Percentiles rank a stretch among this genome's conserved stretches.
These are phyloP conservation scores for Plasmodium chabaudi DNA, from an alignment of 169 alveolate genomes.

Conservation along the genomic window DNA sequence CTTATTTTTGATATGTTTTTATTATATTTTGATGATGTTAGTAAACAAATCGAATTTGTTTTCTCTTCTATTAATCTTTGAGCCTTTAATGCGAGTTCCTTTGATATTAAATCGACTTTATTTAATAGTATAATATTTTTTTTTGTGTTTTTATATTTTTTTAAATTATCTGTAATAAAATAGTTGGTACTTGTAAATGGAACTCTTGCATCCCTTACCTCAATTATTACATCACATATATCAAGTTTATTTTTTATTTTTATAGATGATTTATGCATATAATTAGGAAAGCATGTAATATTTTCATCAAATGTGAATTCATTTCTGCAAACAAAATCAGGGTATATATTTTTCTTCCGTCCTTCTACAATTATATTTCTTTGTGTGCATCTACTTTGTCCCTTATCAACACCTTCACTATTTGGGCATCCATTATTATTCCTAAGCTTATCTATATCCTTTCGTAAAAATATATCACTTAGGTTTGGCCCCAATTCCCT, in stretches of 20 bases:
- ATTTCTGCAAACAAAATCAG: constrained; percentile 48
- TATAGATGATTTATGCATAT: constrained; percentile 74
- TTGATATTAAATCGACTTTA: constrained; percentile 79
- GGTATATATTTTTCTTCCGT: constrained; percentile 13
- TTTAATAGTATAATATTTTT: constrained; percentile 77
- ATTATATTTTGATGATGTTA: constrained; percentile 68
- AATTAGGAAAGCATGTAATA: constrained; percentile 73
- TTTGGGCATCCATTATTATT: background rate
- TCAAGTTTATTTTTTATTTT: constrained; percentile 63
- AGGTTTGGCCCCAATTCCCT: constrained; percentile 59
- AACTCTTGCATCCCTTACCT: constrained; percentile 81
- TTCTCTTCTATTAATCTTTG: constrained; percentile 54
- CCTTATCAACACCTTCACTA: background rate
- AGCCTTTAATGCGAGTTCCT: constrained; percentile 49
- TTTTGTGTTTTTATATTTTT: constrained; percentile 6
- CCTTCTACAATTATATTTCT: background rate
- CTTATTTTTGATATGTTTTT: constrained; percentile 64
- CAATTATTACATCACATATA: constrained; percentile 61
- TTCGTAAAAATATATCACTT: constrained; percentile 54
- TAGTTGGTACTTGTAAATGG: constrained; percentile 79
- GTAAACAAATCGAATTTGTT: constrained; percentile 48
- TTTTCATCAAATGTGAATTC: constrained; percentile 46
- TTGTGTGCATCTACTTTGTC: background rate
- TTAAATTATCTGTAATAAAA: constrained; percentile 54
- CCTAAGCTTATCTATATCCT: constrained; percentile 13